phyloP scores from a whole-genome alignment of 1,284 basidiomycete species.

The Sporisorium exsertum region DNA sequence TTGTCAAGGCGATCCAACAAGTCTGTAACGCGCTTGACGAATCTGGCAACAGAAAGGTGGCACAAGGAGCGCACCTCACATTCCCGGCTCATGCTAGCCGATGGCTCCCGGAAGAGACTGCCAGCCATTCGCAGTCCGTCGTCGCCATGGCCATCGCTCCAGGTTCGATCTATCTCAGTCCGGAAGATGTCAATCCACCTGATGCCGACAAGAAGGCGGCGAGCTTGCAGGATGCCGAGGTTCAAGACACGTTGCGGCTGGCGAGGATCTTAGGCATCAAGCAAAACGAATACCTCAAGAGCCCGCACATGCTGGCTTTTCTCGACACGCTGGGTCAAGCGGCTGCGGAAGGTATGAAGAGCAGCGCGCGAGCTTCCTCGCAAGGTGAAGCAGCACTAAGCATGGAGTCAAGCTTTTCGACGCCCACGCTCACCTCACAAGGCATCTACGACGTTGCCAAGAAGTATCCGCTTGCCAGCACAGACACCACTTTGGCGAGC shows the following conservation, averaged over 20 bases:
- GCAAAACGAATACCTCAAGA: background rate
- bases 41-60: background rate
- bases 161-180: background rate
- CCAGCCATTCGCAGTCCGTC: background rate
- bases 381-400: background rate
- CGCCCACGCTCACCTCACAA: background rate
- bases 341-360: background rate
- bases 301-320: background rate
- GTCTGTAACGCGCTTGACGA: background rate
- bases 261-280: background rate
- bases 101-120: background rate
- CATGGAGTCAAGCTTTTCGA: background rate
- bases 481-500: background rate
- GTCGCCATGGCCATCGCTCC: background rate
- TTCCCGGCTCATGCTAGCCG: background rate
- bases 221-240: background rate
- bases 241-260: conserved; percentile 1
- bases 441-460: background rate
- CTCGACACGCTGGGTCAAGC: background rate
- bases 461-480: background rate
- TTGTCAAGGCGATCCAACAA: background rate
- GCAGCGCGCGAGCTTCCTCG: background rate
- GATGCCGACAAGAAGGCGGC: background rate
- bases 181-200: background rate
- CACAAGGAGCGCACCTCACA: background rate